phyloP scores from a whole-genome alignment of 768 basidiomycete genomes.

The Pulveroboletus sp. region DNA sequence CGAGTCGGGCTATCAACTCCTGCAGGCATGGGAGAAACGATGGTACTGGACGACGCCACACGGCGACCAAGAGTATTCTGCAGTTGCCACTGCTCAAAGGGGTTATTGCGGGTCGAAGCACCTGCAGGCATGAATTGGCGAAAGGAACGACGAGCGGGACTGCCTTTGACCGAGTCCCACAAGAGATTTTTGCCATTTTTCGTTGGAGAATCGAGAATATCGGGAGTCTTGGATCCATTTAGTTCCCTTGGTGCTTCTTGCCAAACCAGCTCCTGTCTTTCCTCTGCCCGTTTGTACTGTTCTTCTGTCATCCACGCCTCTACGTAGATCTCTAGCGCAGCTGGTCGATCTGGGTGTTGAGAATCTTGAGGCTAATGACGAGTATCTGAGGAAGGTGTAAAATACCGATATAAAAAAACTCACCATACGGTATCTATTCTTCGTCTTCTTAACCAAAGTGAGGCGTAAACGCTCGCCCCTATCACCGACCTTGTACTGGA shows the following conservation, averaged over 20 bases:
- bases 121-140: constrained; percentile 46
- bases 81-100: constrained; percentile 37
- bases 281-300: constrained; percentile 62
- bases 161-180: constrained; percentile 57
- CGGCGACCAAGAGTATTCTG: constrained; percentile 41
- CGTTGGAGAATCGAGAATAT: constrained; percentile 34
- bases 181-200: constrained; percentile 62
- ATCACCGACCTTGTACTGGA: constrained; percentile 64
- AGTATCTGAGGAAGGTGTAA: constrained; percentile 4
- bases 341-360: constrained; percentile 67
- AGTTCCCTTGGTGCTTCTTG: constrained; percentile 50
- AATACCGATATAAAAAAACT: constrained; percentile 18
- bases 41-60: constrained; percentile 34
- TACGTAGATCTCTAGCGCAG: constrained; percentile 66
- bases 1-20: constrained; percentile 55
- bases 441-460: constrained; percentile 65
- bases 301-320: constrained; percentile 77
- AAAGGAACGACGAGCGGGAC: constrained; percentile 38
- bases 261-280: constrained; percentile 58
- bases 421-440: constrained; percentile 72
- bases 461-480: constrained; percentile 68
- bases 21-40: constrained; percentile 23
- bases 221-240: constrained; percentile 41
- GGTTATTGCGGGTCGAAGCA: constrained; percentile 44
- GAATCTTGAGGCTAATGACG: constrained; percentile 66